Base-by-base conservation (phyloP, 805 yeast genomes). In the Lachancea lanzarotensis region DNA sequence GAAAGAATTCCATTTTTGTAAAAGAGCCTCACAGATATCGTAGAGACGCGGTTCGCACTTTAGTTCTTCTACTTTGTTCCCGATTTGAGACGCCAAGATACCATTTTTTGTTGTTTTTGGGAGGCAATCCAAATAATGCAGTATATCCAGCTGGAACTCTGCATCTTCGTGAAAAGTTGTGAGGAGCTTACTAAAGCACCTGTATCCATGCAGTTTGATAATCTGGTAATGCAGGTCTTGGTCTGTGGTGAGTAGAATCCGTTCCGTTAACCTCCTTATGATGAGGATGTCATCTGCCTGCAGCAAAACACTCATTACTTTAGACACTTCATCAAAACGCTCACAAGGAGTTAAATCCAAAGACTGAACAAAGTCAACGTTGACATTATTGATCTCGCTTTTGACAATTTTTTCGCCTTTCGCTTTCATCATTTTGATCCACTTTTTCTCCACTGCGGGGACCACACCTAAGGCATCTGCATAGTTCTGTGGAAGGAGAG, bases 391-490 rank as follows among this genome's bases (percentile, higher is more conserved):
- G 26, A 78, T 83, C 40, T 68, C 71, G 43, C 69, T 70, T 50
- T 78, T 79, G 25, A 56, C 60, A 16, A 73, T 68, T 35, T 72
- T 67, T 34, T 75, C 65, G 17, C 74, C 74, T 15, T 52, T 54
- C 20, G 66, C 66, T 55, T 75, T 77, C 67, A 81, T 82, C 52
- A 71, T 73, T 60, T 77, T 78, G 48, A 84, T 66, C 82, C 90
- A 84, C 45, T 72, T 78, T 56, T 80, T 82, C 59, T 87, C 95
- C 50, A 79, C 79, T 20, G 73, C 73, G 1, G 76, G 68, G 12
- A 76, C 70, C 9, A 90, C 82, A 16, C 95, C 95, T 38, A 93
- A 72, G 0, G 96, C 97, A 50, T 85, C 95, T 9, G 93, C 79
- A 30, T 84, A 74, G 19, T 80, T 76, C 50, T 86, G 91, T 2